These are phyloP conservation scores for Paecilomyces variotii DNA, from an alignment of 2,329 filamentous ascomycete genomes.

Conservation along the genomic window DNA sequence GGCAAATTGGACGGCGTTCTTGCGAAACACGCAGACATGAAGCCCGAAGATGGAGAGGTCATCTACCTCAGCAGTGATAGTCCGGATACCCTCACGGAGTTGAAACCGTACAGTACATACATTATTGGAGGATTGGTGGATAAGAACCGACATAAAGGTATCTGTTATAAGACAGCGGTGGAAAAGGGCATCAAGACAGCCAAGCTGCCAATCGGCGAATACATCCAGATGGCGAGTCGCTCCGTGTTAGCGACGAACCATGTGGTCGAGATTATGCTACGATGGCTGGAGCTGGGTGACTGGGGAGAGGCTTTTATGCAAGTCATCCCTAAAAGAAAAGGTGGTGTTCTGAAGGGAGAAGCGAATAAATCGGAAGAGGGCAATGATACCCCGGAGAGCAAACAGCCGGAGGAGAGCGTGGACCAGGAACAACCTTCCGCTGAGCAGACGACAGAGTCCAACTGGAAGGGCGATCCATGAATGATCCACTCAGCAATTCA, in stretches of 20 bases:
- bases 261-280: slow-evolving; percentile 92
- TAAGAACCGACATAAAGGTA: slow-evolving; percentile 89
- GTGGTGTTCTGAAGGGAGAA: slow-evolving; percentile 54
- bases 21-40: slow-evolving; percentile 29
- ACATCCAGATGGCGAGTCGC: slow-evolving; percentile 80
- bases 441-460: not conserved
- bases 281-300: slow-evolving; percentile 81
- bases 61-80: slow-evolving; percentile 91
- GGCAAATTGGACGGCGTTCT: slow-evolving; percentile 56
- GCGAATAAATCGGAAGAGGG: slow-evolving; percentile 5
- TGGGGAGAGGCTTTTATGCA: slow-evolving; percentile 85
- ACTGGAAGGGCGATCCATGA: not conserved
- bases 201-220: slow-evolving; percentile 89
- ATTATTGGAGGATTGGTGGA: slow-evolving; percentile 92
- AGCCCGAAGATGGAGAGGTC: slow-evolving; percentile 48
- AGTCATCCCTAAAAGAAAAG: slow-evolving; percentile 87
- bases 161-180: slow-evolving; percentile 77
- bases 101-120: slow-evolving; percentile 85
- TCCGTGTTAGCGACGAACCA: slow-evolving; percentile 89
- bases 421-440: not conserved
- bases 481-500: not conserved
- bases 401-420: not conserved
- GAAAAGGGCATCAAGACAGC: slow-evolving; percentile 75
- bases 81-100: slow-evolving; percentile 69
- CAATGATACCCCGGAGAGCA: not conserved